These are phyloP conservation scores for Mycena rosella DNA, from an alignment of 768 basidiomycete species.

Conservation along the genomic window DNA sequence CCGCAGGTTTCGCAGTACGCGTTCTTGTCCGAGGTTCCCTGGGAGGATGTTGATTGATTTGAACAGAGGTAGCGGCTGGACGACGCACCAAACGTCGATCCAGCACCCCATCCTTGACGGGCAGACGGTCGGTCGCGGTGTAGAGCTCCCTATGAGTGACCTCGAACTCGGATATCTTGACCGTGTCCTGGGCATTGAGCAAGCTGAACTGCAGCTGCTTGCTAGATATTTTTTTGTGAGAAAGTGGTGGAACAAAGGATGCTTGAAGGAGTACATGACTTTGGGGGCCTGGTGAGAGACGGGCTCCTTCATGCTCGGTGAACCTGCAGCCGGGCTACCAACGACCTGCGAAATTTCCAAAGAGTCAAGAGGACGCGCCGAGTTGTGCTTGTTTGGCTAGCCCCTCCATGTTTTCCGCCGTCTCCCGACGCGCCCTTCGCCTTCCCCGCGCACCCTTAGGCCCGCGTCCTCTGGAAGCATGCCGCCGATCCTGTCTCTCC, in stretches of 20 bases:
- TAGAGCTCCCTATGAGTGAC: constrained; percentile 95
- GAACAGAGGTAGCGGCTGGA: neutral
- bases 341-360: neutral
- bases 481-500: constrained; percentile 18
- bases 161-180: constrained; percentile 96
- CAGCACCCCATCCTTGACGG: constrained; percentile 92
- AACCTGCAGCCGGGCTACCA: neutral
- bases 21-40: constrained; percentile 97
- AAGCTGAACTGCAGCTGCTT: constrained; percentile 97
- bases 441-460: neutral
- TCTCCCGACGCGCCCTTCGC: constrained; percentile 33
- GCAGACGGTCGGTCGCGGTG: constrained; percentile 83
- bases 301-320: constrained; percentile 77
- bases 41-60: neutral
- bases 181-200: constrained; percentile 94
- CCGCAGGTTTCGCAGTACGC: constrained; percentile 97
- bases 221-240: constrained; percentile 55
- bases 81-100: constrained; percentile 87
- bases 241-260: neutral
- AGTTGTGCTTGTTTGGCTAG: neutral
- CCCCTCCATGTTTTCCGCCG: constrained; percentile 15
- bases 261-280: constrained; percentile 71
- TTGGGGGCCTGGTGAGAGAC: constrained; percentile 85
- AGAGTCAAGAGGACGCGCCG: constrained; percentile 11
- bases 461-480: neutral